A percentile compares a stretch with the other conserved stretches of the same genome.
phyloP scores from a whole-genome alignment of 2,329 filamentous ascomycete species.

The Penicillium sumatraense region DNA sequence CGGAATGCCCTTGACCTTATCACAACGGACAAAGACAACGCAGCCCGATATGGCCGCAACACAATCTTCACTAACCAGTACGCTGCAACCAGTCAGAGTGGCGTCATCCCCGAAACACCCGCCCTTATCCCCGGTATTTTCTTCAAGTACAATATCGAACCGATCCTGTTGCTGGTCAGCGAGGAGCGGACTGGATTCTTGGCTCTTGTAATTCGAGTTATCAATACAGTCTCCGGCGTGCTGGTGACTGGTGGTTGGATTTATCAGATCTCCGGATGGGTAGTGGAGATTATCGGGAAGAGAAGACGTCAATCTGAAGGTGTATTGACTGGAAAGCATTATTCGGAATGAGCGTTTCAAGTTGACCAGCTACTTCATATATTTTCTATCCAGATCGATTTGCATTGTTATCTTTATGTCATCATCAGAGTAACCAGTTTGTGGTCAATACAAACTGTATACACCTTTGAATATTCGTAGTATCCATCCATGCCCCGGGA shows the following conservation, averaged over 20 bases:
- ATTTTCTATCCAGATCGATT: neutral
- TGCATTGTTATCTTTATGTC: no score
- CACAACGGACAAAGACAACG: slow-evolving; percentile 37
- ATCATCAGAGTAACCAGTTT: no score
- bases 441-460: no score
- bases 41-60: slow-evolving; percentile 37
- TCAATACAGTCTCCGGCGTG: slow-evolving; percentile 90
- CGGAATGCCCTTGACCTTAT: slow-evolving; percentile 45
- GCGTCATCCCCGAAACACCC: slow-evolving; percentile 61
- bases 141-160: slow-evolving; percentile 99
- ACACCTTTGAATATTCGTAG: no score
- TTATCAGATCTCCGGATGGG: slow-evolving; percentile 83
- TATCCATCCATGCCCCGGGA: no score
- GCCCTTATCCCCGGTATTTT: slow-evolving; percentile 82
- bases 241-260: slow-evolving; percentile 93
- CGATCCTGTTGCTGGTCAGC: slow-evolving; percentile 82
- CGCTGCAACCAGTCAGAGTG: slow-evolving; percentile 88
- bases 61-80: slow-evolving; percentile 93
- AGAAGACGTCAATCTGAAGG: slow-evolving; percentile 50
- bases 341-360: slow-evolving; percentile 32
- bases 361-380: neutral
- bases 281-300: slow-evolving; percentile 55
- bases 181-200: slow-evolving; percentile 79
- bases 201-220: slow-evolving; percentile 75
- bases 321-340: slow-evolving; percentile 52